Base-by-base conservation (phyloP, 2,329 filamentous ascomycete genomes). In the Cytospora mali region DNA sequence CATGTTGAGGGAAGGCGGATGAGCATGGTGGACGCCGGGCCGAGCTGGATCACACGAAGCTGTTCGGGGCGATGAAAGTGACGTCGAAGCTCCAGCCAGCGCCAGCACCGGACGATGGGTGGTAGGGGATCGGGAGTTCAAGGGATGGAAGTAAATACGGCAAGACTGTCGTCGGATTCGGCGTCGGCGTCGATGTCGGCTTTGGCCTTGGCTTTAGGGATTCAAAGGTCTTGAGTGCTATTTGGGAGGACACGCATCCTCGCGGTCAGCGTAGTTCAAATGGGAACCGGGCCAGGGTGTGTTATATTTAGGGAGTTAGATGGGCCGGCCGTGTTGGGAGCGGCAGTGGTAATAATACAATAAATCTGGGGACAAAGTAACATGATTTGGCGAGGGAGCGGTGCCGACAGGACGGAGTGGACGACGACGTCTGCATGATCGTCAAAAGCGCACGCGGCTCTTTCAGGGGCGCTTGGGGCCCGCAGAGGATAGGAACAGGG, bases 11-110 rank as follows among this genome's bases (percentile, higher is more conserved):
- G 49, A 58, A 13, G 48, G 58, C 58, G 58, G 58, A 39, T 54
- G 58, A 49, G 16, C 58, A 60, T 60, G n/a, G 27, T 60, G 58
- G 58, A 60, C 58, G 50, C 50, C 18, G 31, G 35, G 58, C 18
- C 18, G 35, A 49, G 50, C 35, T 42, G 58, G 46, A 39, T 59
- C 33, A 33, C 46, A 50, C 54, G 29, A 50, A 33, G 28, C 46
- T 27, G n/a, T 53, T 23, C n/a, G 14, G 23, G 28, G 51, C 23
- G 31, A 51, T 21, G 48, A 16, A 21, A 13, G 23, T 39, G 25
- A 25, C 39, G 4, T 51, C 16, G 33, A 21, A 48, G 23, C 56
- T 51, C 33, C 11, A 23, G 27, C 23, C 23, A 46, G 56, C 9
- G 21, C 42, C 42, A 46, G 9, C 35, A 39, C 28, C 49, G 31